phyloP scores from a whole-genome alignment of 371 early-diverging fungal genomes.

The Actinomortierella ambigua region DNA sequence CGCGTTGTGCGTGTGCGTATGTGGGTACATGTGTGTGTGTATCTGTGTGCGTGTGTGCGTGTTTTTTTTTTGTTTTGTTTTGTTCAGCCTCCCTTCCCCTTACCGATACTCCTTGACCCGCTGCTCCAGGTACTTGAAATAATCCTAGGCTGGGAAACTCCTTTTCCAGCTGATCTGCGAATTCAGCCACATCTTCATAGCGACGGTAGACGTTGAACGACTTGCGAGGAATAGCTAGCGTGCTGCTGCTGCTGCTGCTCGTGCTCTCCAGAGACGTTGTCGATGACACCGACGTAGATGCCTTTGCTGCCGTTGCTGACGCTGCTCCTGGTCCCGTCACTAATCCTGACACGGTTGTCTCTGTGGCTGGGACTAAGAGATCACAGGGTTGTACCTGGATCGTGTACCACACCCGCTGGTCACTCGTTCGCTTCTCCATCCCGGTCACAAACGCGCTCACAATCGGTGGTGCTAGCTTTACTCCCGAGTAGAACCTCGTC shows the following conservation, averaged over 20 bases:
- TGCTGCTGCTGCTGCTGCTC: constrained; percentile 1
- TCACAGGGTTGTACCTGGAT: constrained; percentile 37
- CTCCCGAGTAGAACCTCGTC: constrained; percentile 33
- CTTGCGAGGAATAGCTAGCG: constrained; percentile 26
- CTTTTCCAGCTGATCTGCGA: constrained; percentile 42
- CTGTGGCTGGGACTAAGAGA: background rate
- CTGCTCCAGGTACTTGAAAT: too few species aligned
- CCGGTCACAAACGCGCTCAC: constrained; percentile 21
- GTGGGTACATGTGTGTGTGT: too few species aligned
- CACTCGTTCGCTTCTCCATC: constrained; percentile 10
- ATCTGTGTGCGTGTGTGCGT: too few species aligned
- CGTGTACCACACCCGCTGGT: constrained; percentile 36
- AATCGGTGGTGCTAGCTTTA: constrained; percentile 35
- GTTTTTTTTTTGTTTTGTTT: too few species aligned
- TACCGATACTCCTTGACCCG: too few species aligned
- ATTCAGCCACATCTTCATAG: constrained; percentile 41
- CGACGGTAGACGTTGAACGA: constrained; percentile 34
- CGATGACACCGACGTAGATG: too few species aligned
- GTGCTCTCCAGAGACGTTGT: too few species aligned
- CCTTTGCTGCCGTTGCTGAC: too few species aligned
- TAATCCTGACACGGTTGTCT: too few species aligned
- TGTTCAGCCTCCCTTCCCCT: too few species aligned
- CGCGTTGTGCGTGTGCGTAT: too few species aligned
- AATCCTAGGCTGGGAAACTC: constrained; percentile 15
- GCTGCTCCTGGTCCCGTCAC: too few species aligned